Evolutionary conservation across 1,284 basidiomycete species (phyloP).

Genomic region (Hymenochaete sp.): DNA sequence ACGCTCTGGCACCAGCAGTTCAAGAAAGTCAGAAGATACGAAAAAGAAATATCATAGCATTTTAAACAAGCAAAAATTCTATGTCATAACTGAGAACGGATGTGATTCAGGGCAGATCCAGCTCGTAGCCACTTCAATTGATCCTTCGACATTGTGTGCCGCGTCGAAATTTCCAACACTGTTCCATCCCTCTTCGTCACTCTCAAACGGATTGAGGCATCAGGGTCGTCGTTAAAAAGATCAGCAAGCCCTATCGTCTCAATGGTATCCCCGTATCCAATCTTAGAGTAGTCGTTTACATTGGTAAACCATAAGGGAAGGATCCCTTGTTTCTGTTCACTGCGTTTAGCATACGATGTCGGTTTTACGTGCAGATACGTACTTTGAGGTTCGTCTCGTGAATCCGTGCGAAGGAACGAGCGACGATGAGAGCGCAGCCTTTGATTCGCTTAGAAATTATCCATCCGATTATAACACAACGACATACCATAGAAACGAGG

Average conservation of each 20-base stretch:
- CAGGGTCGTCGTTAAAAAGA: constrained; percentile 45
- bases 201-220: constrained; percentile 50
- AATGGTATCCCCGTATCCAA: constrained; percentile 70
- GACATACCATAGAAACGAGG: constrained; percentile 84
- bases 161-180: constrained; percentile 59
- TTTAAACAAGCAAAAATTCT: neutral
- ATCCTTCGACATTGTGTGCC: constrained; percentile 83
- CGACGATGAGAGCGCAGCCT: constrained; percentile 80
- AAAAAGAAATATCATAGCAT: too few relatives aligned
- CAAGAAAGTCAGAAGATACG: too few relatives aligned
- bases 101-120: constrained; percentile 83
- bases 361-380: constrained; percentile 18
- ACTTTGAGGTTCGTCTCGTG: constrained; percentile 97
- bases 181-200: constrained; percentile 65
- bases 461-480: constrained; percentile 3
- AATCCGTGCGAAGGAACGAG: constrained; percentile 94
- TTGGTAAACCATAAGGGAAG: constrained; percentile 88
- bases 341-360: neutral
- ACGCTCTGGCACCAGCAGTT: too few relatives aligned
- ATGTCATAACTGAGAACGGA: constrained; percentile 44
- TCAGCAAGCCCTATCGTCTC: constrained; percentile 49
- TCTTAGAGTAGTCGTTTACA: constrained; percentile 74
- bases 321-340: constrained; percentile 84
- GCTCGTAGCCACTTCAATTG: constrained; percentile 82
- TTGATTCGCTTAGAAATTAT: constrained; percentile 5